phyloP scores from a whole-genome alignment of 257 asterid genomes.

The Penstemon newberryi region DNA sequence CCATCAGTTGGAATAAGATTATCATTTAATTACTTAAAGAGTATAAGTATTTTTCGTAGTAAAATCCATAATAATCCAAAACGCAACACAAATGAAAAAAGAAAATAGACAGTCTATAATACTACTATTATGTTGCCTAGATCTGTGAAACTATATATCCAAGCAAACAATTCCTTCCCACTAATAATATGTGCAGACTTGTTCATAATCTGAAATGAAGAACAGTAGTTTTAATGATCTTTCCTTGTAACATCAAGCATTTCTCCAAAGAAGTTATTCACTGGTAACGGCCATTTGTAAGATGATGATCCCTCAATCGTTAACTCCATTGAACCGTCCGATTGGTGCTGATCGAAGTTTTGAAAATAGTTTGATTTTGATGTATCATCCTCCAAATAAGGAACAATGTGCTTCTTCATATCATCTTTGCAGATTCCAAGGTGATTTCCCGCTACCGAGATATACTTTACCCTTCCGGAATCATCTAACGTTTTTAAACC shows the following conservation, averaged over 20 bases:
- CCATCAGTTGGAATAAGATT: too few relatives aligned
- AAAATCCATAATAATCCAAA: too few relatives aligned
- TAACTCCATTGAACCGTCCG: slow-evolving; percentile 15
- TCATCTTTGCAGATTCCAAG: slow-evolving; percentile 69
- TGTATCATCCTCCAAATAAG: slow-evolving; percentile 50
- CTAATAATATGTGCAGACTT: too few relatives aligned
- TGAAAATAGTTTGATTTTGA: slow-evolving; percentile 3
- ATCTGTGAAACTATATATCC: too few relatives aligned
- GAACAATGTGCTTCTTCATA: slow-evolving; percentile 66
- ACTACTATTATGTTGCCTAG: too few relatives aligned
- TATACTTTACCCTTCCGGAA: slow-evolving; percentile 63
- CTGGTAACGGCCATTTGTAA: slow-evolving; percentile 38
- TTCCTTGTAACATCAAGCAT: slow-evolving; percentile 33
- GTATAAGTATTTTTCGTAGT: too few relatives aligned
- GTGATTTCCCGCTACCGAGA: slow-evolving; percentile 73
- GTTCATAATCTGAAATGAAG: too few relatives aligned
- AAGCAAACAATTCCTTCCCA: too few relatives aligned
- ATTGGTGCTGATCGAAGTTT: slow-evolving; percentile 15
- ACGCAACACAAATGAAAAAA: too few relatives aligned
- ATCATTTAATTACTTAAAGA: too few relatives aligned
- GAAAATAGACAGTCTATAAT: too few relatives aligned
- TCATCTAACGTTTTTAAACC: slow-evolving; percentile 71
- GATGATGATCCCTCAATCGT: slow-evolving; percentile 37
- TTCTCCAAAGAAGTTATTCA: slow-evolving; percentile 43
- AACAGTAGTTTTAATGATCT: slow-evolving; percentile 20